Evolutionary conservation across 2,329 filamentous ascomycete species (phyloP), one percentile per base, ranked within the genome.

Genomic region (Neonectria ditissima): DNA sequence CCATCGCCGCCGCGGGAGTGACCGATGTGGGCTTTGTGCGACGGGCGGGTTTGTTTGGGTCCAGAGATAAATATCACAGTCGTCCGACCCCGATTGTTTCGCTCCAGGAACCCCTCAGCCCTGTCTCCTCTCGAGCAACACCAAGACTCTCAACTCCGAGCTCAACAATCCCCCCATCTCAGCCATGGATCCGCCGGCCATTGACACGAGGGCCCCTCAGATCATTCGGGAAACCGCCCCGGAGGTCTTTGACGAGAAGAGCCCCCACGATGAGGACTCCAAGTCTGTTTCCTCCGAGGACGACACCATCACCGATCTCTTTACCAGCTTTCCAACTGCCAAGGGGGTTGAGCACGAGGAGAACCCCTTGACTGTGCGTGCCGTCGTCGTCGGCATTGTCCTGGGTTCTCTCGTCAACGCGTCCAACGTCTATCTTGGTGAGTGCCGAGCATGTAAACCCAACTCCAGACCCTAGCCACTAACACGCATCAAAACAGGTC

Each of bases 401-500:
- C 82, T 87, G 30, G 87, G 87, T 50, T 86, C 83, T 16, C 80
- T 89, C 9, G 86, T 89, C 68, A 88, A 88, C 69, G 86, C 86
- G 10, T 88, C 86, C 62, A 89, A 89, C 72, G 80, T 89, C 44
- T 89, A 89, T 68, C 81, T 89, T 26, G 86, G 86, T 80, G 77
- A 54, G 75, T 26, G 24, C 6, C 6, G 4, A 26, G 24, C 24
- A 26, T 26, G 4, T 26, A n/a, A n/a, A n/a, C n/a, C n/a, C n/a
- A n/a, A n/a, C n/a, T n/a, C n/a, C n/a, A n/a, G n/a, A n/a, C n/a
- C n/a, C n/a, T n/a, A n/a, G n/a, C n/a, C 13, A 48, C 57, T 56
- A 20, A 59, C 24, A 26, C 24, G 4, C 6, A 4, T 26, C 6
- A 26, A 18, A 24, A 64, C 43, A 82, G 81, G 82, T 59, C 78